Conservation (phyloP, 345 rosid species). For the Rhizophora mangle region DNA sequence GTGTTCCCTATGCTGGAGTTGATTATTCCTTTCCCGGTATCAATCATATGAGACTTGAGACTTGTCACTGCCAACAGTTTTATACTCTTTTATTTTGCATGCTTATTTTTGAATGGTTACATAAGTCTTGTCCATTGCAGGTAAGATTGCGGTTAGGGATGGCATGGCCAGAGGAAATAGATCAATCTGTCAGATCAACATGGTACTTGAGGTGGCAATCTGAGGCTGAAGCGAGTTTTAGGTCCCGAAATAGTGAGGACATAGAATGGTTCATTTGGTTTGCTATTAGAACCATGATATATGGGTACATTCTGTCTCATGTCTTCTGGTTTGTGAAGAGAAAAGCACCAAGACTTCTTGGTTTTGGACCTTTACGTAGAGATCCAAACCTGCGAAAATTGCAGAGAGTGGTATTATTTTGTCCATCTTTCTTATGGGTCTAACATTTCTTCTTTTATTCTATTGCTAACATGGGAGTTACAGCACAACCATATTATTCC, state of each 20-base stretch:
- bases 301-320: slow-evolving; percentile 62
- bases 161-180: slow-evolving; percentile 90
- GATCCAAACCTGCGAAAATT: slow-evolving; percentile 70
- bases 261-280: slow-evolving; percentile 68
- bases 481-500: neutral
- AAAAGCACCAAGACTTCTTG: slow-evolving; percentile 66
- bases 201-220: slow-evolving; percentile 90
- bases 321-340: slow-evolving; percentile 62
- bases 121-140: slow-evolving; percentile 34
- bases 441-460: slow-evolving; percentile 5
- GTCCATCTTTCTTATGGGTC: neutral
- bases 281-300: slow-evolving; percentile 48
- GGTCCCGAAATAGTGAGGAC: slow-evolving; percentile 55
- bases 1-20: slow-evolving; percentile 64
- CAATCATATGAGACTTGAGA: slow-evolving; percentile 13
- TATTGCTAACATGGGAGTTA: neutral
- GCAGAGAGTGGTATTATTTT: slow-evolving; percentile 65
- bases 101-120: slow-evolving; percentile 3
- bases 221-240: slow-evolving; percentile 64
- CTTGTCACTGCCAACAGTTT: slow-evolving; percentile 5
- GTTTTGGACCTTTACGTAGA: slow-evolving; percentile 75
- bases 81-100: slow-evolving; percentile 3
- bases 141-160: slow-evolving; percentile 70
- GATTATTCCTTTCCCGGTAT: slow-evolving; percentile 77
- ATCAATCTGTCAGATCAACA: slow-evolving; percentile 66